These are phyloP conservation scores for Polytolypa hystricis DNA, from an alignment of 2,329 filamentous ascomycete genomes.

Conservation along the genomic window DNA sequence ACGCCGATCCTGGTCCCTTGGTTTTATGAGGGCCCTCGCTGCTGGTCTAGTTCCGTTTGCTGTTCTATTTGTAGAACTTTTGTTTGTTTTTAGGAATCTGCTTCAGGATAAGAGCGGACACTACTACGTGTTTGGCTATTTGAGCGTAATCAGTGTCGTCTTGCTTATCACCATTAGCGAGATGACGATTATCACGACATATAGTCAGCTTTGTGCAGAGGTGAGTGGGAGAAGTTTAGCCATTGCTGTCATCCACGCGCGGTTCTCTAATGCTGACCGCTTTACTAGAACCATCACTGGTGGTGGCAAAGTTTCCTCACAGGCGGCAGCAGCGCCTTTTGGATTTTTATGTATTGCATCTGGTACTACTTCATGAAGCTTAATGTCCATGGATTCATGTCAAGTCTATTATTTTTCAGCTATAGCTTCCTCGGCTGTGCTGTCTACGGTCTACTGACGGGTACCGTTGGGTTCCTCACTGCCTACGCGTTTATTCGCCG, in stretches of 20 bases:
- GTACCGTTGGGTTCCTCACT: constrained; percentile 73
- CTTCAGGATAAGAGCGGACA: constrained; percentile 88
- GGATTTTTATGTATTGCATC: constrained; percentile 71
- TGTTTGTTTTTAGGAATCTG: constrained; percentile 76
- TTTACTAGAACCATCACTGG: constrained; percentile 65
- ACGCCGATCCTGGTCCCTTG: constrained; percentile 62
- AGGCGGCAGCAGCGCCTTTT: constrained; percentile 63
- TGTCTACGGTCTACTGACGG: constrained; percentile 69
- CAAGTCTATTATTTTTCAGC: constrained; percentile 70
- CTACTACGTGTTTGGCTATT: constrained; percentile 84
- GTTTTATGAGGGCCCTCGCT: constrained; percentile 52
- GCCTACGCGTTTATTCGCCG: constrained; percentile 74
- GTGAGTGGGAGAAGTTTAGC: too few species aligned
- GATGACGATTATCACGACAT: constrained; percentile 72
- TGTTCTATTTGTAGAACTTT: constrained; percentile 76
- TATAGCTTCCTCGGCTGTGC: constrained; percentile 74
- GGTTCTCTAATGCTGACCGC: too few species aligned
- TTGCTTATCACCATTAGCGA: constrained; percentile 68
- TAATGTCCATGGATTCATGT: constrained; percentile 69
- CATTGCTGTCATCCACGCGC: too few species aligned
- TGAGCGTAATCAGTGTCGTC: constrained; percentile 62
- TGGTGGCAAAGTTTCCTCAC: constrained; percentile 84
- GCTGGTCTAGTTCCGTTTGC: constrained; percentile 74
- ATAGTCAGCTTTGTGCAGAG: constrained; percentile 71
- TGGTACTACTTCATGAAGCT: constrained; percentile 78